These are phyloP conservation scores for Phytophthora sojae DNA, from an alignment of 352 stramenopile genomes.

Conservation along the genomic window DNA sequence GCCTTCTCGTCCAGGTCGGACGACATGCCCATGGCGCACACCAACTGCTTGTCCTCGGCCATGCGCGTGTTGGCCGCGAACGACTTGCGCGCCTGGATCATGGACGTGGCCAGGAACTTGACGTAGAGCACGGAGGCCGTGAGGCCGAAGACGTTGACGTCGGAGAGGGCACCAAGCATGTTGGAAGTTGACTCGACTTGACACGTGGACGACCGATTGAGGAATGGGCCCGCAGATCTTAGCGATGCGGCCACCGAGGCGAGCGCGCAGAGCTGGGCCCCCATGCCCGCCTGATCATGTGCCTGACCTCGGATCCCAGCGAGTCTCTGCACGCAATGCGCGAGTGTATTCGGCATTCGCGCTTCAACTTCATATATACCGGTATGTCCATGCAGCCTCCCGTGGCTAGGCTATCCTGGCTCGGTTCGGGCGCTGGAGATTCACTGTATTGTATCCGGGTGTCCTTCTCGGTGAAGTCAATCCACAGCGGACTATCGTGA, in stretches of 20 bases:
- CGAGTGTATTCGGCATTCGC: background rate
- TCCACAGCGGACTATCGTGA: no score
- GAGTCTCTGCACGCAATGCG: constrained; percentile 7
- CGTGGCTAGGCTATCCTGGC: no score
- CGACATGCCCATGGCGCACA: constrained; percentile 34
- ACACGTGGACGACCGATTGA: constrained; percentile 18
- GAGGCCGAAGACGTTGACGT: constrained; percentile 44
- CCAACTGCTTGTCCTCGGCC: constrained; percentile 46
- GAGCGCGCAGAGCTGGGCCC: constrained; percentile 7
- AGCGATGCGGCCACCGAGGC: background rate
- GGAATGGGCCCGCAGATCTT: constrained; percentile 5
- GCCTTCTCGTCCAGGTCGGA: constrained; percentile 32
- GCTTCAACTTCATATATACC: background rate
- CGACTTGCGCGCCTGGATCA: constrained; percentile 53
- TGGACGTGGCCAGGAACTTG: constrained; percentile 65
- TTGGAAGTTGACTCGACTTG: background rate
- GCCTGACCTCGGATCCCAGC: background rate
- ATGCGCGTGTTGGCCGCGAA: constrained; percentile 58
- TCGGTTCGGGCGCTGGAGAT: no score
- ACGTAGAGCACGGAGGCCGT: constrained; percentile 53
- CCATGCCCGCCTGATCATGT: constrained; percentile 4
- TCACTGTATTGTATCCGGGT: no score
- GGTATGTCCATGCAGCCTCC: no score
- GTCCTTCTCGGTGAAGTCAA: no score
- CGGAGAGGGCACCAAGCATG: constrained; percentile 33